Base-by-base conservation (phyloP, 352 stramenopile genomes). In the Globisporangium heterothallicum region DNA sequence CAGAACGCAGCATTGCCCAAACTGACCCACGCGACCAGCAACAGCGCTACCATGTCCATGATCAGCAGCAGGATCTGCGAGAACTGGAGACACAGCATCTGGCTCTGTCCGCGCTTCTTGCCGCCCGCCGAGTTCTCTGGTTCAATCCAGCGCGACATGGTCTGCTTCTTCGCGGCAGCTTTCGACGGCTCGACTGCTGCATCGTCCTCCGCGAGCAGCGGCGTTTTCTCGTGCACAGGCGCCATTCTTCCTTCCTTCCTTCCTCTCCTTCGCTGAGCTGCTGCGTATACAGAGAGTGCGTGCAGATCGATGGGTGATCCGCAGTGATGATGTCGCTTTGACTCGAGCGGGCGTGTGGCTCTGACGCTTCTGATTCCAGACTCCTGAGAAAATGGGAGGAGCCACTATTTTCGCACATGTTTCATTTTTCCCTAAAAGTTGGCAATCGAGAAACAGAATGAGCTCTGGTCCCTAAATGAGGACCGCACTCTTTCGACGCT, bases 21-120 rank as follows among this genome's bases (percentile, higher is more conserved):
- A 19, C 74, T 81, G n/a, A 83, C 59, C 42, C 70, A 63, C 52
- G 66, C 72, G 3, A 88, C 63, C 6, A 57, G 52, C 26, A 91
- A 48, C 16, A 88, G 66, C 58, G 63, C 74, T 41, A 66, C 60
- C 50, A 87, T 40, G 29, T 59, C 53, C 32, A 36, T 49, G 42
- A 53, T 26, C 42, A 53, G 43, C 34, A 53, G 35, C 42, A 59
- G 52, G 18, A 59, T 32, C 24, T 53, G 52, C 7, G 42, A 52
- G 52, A 59, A 59, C 19, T 59, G 52, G 6, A 59, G 35, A 29
- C 52, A 59, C 21, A 59, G 26, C 52, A 59, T 59, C 34, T 53
- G 53, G 35, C 53, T 44, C 53, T 60, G 35, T 3, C 44, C 34
- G 34, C 36, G 53, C 38, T 52, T 45, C 44, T 49, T 53, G 26